A percentile compares a stretch with the other conserved stretches of the same genome.
phyloP scores from a whole-genome alignment of 202 grass and related monocot genomes.

The Dendrocalamus latiflorus region DNA sequence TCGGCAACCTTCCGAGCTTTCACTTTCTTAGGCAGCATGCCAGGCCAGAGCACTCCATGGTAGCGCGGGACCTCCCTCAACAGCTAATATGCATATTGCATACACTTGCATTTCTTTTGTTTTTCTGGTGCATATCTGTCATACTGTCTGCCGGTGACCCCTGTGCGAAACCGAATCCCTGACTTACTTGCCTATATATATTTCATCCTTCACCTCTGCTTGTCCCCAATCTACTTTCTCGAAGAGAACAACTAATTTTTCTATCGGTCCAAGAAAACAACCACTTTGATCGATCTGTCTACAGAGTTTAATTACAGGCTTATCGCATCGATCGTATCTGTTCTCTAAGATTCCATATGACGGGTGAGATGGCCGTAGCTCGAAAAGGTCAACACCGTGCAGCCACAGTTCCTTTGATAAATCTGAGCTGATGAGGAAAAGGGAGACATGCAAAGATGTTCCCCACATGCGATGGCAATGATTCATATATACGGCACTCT shows the following conservation, averaged over 20 bases:
- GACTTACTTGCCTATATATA: background rate
- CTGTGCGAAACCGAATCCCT: background rate
- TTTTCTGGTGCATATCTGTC: background rate
- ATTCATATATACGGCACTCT: background rate
- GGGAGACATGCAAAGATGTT: slow-evolving; percentile 21
- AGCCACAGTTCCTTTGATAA: slow-evolving; percentile 9
- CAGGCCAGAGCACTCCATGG: too few species aligned
- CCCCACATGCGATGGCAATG: slow-evolving; percentile 17
- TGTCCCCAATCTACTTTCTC: too few species aligned
- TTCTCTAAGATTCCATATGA: background rate
- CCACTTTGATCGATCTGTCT: background rate
- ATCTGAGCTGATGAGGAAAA: slow-evolving; percentile 22
- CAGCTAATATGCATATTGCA: background rate
- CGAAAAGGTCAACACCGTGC: slow-evolving; percentile 21
- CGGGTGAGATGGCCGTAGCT: background rate
- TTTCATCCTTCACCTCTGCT: background rate
- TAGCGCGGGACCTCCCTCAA: too few species aligned
- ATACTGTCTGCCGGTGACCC: background rate
- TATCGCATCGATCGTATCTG: background rate
- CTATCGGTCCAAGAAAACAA: background rate
- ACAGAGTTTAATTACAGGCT: background rate
- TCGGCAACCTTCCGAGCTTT: too few species aligned
- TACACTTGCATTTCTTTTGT: background rate
- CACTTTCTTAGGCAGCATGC: too few species aligned
- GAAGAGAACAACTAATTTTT: background rate